Evolutionary conservation across 192 early-diverging fungal genomes (phyloP), one percentile per base, ranked within the genome.

Genomic region (Cetraspora pellucida): DNA sequence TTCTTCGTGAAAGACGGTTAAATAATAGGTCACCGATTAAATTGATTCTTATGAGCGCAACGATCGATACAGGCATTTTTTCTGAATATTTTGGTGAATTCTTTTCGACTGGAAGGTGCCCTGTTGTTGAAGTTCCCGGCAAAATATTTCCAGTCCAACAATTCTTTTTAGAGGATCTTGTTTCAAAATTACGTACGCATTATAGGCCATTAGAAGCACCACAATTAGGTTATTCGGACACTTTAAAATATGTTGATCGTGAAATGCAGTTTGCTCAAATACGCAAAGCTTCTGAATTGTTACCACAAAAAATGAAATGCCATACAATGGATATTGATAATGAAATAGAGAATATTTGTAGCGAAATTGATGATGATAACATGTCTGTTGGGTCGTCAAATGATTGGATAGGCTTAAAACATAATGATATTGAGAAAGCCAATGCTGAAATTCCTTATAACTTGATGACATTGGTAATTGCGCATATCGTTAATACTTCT

Each of bases 131-230:
- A 60, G 84, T 91, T 1, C 90, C 90, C 3, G 89, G 90, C 17
- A 75, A 84, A 47, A 90, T 86, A 13, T 91, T 87, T 74, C 87
- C 89, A 13, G 87, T 91, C 3, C 76, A 86, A 74, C 86, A 86
- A 27, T 71, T 78, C 28, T 89, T 78, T 65, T 67, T 93, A 77
- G 90, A 93, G 55, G 91, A 93, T 49, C 79, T 86, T 19, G 66
- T 81, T 52, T 21, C 23, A 50, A 44, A 64, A n/a, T 49, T 84
- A 44, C 69, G 77, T 13, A 50, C 70, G 1, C 75, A 77, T 78
- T 78, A 83, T 68, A 37, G 72, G 45, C 70, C 61, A 8, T 72
- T 74, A 0, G 71, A 65, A 43, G 65, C 78, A 64, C n/a, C 47
- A 10, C 60, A 47, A 30, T 77, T 85, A 19, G 76, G 79, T 19